Base-by-base conservation (phyloP, 2,329 filamentous ascomycete genomes). In the Myriosclerotinia duriaeana region DNA sequence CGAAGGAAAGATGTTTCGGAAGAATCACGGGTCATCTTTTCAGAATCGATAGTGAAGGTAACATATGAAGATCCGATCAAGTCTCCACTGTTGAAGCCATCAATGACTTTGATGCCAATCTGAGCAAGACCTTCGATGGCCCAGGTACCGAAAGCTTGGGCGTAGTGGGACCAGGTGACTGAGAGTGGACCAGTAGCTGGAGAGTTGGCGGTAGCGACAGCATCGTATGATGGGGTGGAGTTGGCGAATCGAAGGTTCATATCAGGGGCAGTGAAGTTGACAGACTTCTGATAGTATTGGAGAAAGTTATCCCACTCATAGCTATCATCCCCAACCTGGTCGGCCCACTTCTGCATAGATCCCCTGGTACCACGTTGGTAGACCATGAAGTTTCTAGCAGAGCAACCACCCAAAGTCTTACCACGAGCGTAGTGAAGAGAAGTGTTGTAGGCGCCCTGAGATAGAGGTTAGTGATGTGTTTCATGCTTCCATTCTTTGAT, bases 291-390 rank as follows among this genome's bases (percentile, higher is more conserved):
- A 61, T 82, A 77, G 73, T 80, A 85, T 4, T 79, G 79, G 26
- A 80, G 75, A 44, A 84, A 76, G 20, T 78, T 78, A 6, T 80
- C 73, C 66, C 81, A 82, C 68, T 77, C 78, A 77, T 82, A 85
- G 4, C 75, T 71, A 1, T 78, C 65, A 56, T 84, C 81, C 1
- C 74, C 76, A 2, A 78, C 74, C 4, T 77, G 68, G 22, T 76
- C 71, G 5, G 76, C 79, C 82, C 81, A 84, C 46, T 77, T 75
- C 30, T 83, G 77, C 69, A 20, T 78, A 79, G 44, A 70, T 70
- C 34, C 65, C 34, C 67, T 62, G 11, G 74, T 72, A 30, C 66
- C 71, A 61, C 73, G 74, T 62, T 75, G 74, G 58, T 76, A 75
- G 5, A 72, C 72, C 75, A 77, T 75, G 54, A 73, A 76, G 65